Evolutionary conservation across 208 protist genomes (phyloP).

Genomic region (Crithidia thermophila): DNA sequence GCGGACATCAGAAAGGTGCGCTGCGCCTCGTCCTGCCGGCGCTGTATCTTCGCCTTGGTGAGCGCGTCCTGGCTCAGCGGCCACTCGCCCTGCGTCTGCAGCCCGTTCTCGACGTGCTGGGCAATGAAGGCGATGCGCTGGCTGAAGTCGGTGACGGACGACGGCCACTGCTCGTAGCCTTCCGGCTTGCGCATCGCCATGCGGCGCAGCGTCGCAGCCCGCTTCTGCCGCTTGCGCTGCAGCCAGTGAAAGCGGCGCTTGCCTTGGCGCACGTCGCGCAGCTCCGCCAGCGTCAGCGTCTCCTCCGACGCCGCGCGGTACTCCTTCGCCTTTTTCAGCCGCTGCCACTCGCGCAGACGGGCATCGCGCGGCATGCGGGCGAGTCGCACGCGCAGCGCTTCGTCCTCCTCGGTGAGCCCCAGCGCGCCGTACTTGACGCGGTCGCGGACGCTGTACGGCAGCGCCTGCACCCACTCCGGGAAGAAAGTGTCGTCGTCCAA

Average conservation of each 20-base stretch:
- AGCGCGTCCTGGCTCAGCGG: constrained; percentile 70
- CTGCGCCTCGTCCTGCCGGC: constrained; percentile 58
- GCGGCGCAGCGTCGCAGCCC: constrained; percentile 58
- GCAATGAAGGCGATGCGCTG: constrained; percentile 86
- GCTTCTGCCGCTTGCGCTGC: constrained; percentile 76
- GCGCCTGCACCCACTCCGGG: constrained; percentile 82
- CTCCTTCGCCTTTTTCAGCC: constrained; percentile 74
- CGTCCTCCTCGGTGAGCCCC: constrained; percentile 88
- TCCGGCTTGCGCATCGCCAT: constrained; percentile 84
- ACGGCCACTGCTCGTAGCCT: constrained; percentile 72
- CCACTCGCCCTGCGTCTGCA: constrained; percentile 83
- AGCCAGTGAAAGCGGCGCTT: constrained; percentile 88
- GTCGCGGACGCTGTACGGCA: constrained; percentile 85
- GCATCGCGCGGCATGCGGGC: constrained; percentile 69
- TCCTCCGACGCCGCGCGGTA: constrained; percentile 74
- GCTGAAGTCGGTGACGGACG: constrained; percentile 75
- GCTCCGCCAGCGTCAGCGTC: constrained; percentile 71
- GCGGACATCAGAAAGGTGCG: constrained; percentile 64
- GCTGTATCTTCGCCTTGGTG: constrained; percentile 51
- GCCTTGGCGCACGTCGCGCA: constrained; percentile 77
- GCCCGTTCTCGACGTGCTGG: constrained; percentile 86
- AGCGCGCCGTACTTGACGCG: constrained; percentile 89
- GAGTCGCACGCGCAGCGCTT: constrained; percentile 78
- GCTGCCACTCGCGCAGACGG: constrained; percentile 73
- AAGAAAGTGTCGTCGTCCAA: constrained; percentile 87